Evolutionary conservation across 2,329 filamentous ascomycete species (phyloP).

Genomic region (Botryotinia calthae): DNA sequence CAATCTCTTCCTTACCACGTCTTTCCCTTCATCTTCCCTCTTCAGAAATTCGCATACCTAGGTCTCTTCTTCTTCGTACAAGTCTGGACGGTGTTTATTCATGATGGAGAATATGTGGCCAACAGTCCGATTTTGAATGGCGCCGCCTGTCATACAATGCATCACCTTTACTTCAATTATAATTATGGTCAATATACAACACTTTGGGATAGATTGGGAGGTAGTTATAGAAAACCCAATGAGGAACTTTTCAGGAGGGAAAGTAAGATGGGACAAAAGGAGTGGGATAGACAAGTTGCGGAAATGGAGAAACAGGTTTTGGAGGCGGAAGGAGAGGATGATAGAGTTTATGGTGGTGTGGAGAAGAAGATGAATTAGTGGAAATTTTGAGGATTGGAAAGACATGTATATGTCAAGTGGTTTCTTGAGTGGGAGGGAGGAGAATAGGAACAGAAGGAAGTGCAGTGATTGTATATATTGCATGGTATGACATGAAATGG

Average conservation of each 20-base stretch:
- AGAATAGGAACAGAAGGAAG: too few relatives aligned
- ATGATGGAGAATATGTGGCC: conserved; percentile 92
- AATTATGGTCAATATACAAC: conserved; percentile 97
- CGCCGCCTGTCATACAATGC: conserved; percentile 88
- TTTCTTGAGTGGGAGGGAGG: neutral
- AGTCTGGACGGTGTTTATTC: conserved; percentile 94
- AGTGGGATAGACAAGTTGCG: conserved; percentile 78
- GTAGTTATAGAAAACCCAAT: conserved; percentile 84
- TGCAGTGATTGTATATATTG: neutral
- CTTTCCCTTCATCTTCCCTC: conserved; percentile 87
- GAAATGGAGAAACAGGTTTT: conserved; percentile 63
- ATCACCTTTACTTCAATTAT: conserved; percentile 84
- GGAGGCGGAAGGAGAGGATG: conserved; percentile 48
- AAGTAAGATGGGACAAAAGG: conserved; percentile 76
- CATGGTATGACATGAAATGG: neutral
- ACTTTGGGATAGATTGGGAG: conserved; percentile 83
- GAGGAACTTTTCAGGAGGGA: conserved; percentile 80
- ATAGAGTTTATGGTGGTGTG: conserved; percentile 33
- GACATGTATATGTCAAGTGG: too few relatives aligned
- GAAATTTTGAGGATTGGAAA: neutral
- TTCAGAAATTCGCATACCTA: conserved; percentile 88
- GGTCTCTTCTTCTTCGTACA: conserved; percentile 89
- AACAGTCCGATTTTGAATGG: conserved; percentile 92
- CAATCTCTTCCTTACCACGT: conserved; percentile 91
- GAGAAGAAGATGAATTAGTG: conserved; percentile 28